Percentiles rank a stretch among this genome's conserved stretches.
These are phyloP conservation scores for Cymodocea nodosa DNA, from an alignment of 116 monocot species.

Conservation along the genomic window DNA sequence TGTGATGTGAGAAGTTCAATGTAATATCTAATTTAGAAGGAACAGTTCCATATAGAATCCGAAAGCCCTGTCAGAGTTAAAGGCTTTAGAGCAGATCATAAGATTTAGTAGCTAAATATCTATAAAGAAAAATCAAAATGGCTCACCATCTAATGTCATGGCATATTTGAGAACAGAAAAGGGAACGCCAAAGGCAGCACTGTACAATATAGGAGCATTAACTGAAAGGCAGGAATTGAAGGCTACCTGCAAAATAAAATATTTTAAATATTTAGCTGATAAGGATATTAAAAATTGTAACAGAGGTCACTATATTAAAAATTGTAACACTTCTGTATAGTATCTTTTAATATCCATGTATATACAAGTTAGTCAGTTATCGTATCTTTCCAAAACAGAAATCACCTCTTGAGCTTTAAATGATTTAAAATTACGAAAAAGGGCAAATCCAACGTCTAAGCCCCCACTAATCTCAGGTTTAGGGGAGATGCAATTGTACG, in stretches of 20 bases:
- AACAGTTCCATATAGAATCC: background rate
- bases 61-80: background rate
- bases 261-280: background rate
- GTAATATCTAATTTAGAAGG: background rate
- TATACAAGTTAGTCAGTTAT: background rate
- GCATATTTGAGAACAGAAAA: slow-evolving; percentile 98
- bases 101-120: background rate
- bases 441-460: too few species aligned
- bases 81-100: background rate
- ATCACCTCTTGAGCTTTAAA: too few species aligned
- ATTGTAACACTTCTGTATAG: background rate
- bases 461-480: too few species aligned
- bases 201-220: slow-evolving; percentile 89
- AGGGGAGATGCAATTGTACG: too few species aligned
- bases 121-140: background rate
- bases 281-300: background rate
- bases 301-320: background rate
- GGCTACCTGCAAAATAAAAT: slow-evolving; percentile 49
- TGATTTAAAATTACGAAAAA: too few species aligned
- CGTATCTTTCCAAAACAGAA: background rate
- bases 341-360: too few species aligned
- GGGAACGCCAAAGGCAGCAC: slow-evolving; percentile 71
- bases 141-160: slow-evolving; percentile 97
- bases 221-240: slow-evolving; percentile 79
- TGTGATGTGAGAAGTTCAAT: background rate